Evolutionary conservation across 1,284 basidiomycete species (phyloP), one percentile per base, ranked within the genome.

Genomic region (Fomitopsis betulina): DNA sequence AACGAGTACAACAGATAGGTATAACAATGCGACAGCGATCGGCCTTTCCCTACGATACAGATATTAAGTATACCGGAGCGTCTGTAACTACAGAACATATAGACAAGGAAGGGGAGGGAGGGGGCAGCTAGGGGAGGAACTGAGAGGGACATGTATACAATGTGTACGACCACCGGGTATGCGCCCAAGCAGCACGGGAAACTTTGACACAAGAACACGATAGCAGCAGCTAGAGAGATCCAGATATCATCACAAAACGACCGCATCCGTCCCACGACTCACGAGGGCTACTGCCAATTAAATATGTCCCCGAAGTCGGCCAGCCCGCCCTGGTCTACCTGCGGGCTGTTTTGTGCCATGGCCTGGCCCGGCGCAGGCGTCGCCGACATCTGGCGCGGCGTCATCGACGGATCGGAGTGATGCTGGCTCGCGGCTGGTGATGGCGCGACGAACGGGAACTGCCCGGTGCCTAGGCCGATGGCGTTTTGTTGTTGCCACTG

Each of bases 351-450:
- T 62, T 65, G 65, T 23, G 55, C 53, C 62, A 70, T 67, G 57
- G 67, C 66, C 61, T 63, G 65, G 39, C 67, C 62, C 37, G 70
- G 68, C 47, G 58, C 65, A 12, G 71, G 68, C 17, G 70, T 69
- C 54, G 67, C 67, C 30, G 70, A 70, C 53, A 67, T 58, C 43
- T 65, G 65, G 40, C 69, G 62, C 7, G 66, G 63, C 0, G 66
- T 63, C 13, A 64, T 63, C 55, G 60, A 62, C 33, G 65, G 49
- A 40, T 70, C 65, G 21, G 60, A 62, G 54, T 56, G 60, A 49
- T 67, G 65, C 54, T 67, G 67, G 51, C 63, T 63, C 38, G 62
- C 67, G n/a, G 63, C 62, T 33, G 69, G 69, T 51, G 69, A 71
- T 32, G 64, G 57, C 37, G 68, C 62, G 57, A 62, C 63, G 59